Evolutionary conservation across 441 rosid species (phyloP).

Genomic region (Syzygium malaccense): DNA sequence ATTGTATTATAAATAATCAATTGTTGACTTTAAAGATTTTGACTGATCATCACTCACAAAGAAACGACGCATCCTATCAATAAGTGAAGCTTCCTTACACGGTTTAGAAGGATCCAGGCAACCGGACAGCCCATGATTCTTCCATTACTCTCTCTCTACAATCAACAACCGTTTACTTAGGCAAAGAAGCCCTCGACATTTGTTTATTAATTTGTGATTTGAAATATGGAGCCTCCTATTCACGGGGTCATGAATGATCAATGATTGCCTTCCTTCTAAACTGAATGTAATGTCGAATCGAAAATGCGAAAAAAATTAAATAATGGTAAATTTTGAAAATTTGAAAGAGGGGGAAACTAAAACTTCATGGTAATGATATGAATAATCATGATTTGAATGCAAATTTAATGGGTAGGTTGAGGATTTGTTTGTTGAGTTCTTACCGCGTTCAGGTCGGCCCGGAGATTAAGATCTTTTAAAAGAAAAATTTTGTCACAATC

Average conservation of each 20-base stretch:
- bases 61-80: not conserved
- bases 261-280: not conserved
- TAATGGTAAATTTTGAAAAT: no score
- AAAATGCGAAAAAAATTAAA: not conserved
- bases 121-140: no score
- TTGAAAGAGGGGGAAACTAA: not conserved
- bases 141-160: no score
- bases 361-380: fast-evolving
- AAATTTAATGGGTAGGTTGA: not conserved
- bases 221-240: not conserved
- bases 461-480: not conserved
- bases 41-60: not conserved
- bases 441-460: no score
- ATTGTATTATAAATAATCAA: no score
- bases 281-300: no score
- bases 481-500: not conserved
- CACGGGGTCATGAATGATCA: not conserved
- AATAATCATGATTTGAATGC: not conserved
- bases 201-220: no score
- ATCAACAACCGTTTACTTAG: not conserved
- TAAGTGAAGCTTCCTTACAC: not conserved
- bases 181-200: not conserved
- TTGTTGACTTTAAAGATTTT: no score
- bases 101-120: not conserved
- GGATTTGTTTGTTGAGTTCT: not conserved